A percentile compares a stretch with the other conserved stretches of the same genome.
Evolutionary conservation across 1,139 yeast genomes (phyloP).

Genomic region (Zhuliangozyma blackwelliae): DNA sequence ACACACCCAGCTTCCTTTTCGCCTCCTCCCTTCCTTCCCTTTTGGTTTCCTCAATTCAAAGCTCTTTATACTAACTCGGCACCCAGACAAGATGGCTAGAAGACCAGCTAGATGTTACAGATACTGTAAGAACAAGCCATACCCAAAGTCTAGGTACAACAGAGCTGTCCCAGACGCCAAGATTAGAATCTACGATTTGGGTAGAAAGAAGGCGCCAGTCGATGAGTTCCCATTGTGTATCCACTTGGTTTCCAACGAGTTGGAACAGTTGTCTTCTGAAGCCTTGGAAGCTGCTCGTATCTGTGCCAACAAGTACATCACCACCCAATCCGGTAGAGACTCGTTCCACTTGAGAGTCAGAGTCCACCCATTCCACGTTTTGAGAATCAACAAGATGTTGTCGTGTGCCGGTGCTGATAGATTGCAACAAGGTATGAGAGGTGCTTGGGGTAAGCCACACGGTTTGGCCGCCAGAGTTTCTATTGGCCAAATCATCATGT

Average conservation of each 20-base stretch:
- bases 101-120: constrained; percentile 99
- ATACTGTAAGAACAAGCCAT: constrained; percentile 99
- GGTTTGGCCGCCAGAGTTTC: constrained; percentile 99
- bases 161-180: constrained; percentile 99
- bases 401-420: constrained; percentile 99
- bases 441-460: constrained; percentile 99
- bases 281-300: constrained; percentile 99
- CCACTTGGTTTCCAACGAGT: constrained; percentile 98
- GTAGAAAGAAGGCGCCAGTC: constrained; percentile 99
- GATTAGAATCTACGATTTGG: constrained; percentile 98
- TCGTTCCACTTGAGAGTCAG: constrained; percentile 99
- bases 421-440: constrained; percentile 99
- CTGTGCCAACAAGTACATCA: constrained; percentile 99
- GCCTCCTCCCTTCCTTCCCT: no score
- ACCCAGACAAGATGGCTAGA: constrained; percentile 87
- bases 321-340: constrained; percentile 97
- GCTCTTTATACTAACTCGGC: not conserved
- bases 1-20: no score
- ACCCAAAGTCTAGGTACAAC: constrained; percentile 99
- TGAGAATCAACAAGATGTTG: constrained; percentile 99
- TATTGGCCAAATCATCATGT: constrained; percentile 97
- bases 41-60: no score
- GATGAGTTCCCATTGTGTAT: constrained; percentile 99
- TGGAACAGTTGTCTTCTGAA: constrained; percentile 98
- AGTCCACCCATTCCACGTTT: constrained; percentile 99